Evolutionary conservation across 2,329 filamentous ascomycete species (phyloP), one percentile per base, ranked within the genome.

Genomic region (Cyphellophora attinorum): DNA sequence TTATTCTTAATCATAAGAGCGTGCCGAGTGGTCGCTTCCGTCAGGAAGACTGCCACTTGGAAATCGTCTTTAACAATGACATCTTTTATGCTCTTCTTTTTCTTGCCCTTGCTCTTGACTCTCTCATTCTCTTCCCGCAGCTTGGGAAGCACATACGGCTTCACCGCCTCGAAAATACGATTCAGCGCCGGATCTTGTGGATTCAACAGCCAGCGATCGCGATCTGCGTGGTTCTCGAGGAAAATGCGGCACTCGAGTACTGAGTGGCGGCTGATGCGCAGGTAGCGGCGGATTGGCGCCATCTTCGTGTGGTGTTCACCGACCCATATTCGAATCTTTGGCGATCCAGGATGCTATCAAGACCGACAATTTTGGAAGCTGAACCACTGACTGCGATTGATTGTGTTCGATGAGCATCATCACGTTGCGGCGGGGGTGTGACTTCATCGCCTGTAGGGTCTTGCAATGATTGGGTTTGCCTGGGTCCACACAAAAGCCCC

Each of bases 181-280:
- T 81, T 78, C 11, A 98, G 72, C 11, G 89, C 73, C 3, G 83
- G 77, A 48, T 86, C 69, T 45, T 79, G 76, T 21, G 81, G 71
- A 50, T 82, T 81, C 45, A 94, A 72, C 12, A 98, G 74, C 78
- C 93, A 95, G 52, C 80, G 79, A 46, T 85, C 75, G 15, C 77
- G 76, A 41, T 94, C 76, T 10, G 81, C 76, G 1, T 91, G 91
- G 50, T 89, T 88, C 46, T 96, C 89, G 30, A 95, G 76, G 59
- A 96, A 96, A 48, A 98, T 91, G 46, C 88, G 86, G 45, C 85
- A 86, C 69, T 98, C 91, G n/a, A 98, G 72, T 19, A 95, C 86
- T 4, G 89, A 94, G 58, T 85, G 84, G 55, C 89, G 88, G 36
- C 83, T 89, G 49, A 96, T 93, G 34, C 89, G 77, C 36, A 96